Conservation (phyloP, 2,329 filamentous ascomycete genomes). For the Fusarium chuoi region DNA sequence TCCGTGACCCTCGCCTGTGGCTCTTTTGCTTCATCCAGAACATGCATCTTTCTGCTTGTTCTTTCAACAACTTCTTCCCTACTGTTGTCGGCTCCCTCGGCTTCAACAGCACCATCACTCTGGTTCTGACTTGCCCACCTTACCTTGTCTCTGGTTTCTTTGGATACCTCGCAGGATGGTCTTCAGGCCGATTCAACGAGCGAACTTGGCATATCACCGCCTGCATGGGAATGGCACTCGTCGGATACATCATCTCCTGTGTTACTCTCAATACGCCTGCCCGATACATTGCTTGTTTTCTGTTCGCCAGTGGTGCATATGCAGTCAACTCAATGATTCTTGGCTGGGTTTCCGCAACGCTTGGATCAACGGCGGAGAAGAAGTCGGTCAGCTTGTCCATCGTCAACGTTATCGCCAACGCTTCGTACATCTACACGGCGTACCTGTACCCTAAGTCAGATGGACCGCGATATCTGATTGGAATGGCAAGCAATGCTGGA, state of each 20-base stretch:
- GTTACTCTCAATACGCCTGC: conserved; percentile 46
- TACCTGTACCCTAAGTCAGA: conserved; percentile 56
- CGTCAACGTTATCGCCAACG: conserved; percentile 57
- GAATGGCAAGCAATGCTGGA: conserved; percentile 48
- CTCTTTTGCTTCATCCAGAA: conserved; percentile 51
- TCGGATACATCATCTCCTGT: conserved; percentile 52
- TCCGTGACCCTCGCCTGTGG: conserved; percentile 45
- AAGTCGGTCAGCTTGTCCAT: conserved; percentile 55
- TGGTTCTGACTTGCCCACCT: conserved; percentile 59
- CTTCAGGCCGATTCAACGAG: conserved; percentile 56
- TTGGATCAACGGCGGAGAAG: conserved; percentile 57
- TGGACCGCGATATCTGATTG: conserved; percentile 54
- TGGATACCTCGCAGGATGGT: conserved; percentile 55
- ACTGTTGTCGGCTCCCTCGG: conserved; percentile 49
- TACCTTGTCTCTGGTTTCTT: conserved; percentile 55
- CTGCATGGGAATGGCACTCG: conserved; percentile 51
- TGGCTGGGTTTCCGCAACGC: conserved; percentile 54
- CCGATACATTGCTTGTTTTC: conserved; percentile 49
- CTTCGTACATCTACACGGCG: conserved; percentile 57
- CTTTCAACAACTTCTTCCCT: conserved; percentile 46
- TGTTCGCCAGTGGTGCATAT: conserved; percentile 50
- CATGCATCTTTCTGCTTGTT: conserved; percentile 50
- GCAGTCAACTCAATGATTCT: conserved; percentile 56
- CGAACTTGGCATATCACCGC: conserved; percentile 49
- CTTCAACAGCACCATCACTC: conserved; percentile 51